Base-by-base conservation (phyloP, 306 rosid genomes). In the Oxytropis ochrocephala region DNA sequence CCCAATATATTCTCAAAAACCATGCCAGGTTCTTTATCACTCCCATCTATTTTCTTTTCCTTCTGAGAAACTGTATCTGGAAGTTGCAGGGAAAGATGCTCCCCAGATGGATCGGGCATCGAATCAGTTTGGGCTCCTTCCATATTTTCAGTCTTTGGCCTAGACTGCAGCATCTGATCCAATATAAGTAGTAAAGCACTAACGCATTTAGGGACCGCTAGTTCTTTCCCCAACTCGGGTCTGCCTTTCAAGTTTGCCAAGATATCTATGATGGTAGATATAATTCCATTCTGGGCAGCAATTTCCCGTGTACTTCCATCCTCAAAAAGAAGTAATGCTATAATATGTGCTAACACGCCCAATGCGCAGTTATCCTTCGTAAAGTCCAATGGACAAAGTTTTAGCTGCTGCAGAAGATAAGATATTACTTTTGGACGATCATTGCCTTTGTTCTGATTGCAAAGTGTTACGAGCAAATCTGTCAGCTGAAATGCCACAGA, bases 361-460 rank as follows among this genome's bases (percentile, higher is more conserved):
- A 88, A 82, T 16, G 91, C 85, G 78, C 89, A 84, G 67, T 73
- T 84, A 65, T 94, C 92, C 76, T 81, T 82, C 9, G 91, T 74
- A 65, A 88, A 94, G 62, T 94, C 99, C 79, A 74, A 55, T 4
- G 93, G 91, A 69, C 92, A 91, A 79, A 84, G 89, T 85, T 91
- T 87, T 65, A 94, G 87, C 79, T 95, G 99, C 84, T 95, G 97
- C 85, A 89, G 78, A 67, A 95, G 89, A 89, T 84, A 91, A 81
- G 96, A 86, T 68, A 75, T 67, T 80, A 94, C 92, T 84, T 75
- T 91, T 32, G 95, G 86, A 41, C 97, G 92, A 64, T 91, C 91
- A 38, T 91, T 92, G 50, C 99, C 99, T 84, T 91, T 91, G 85
- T 83, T 89, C 75, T 87, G 96, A 57, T 72, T 88, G 80, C 97